Evolutionary conservation across 306 rosid species (phyloP), one percentile per base, ranked within the genome.

Genomic region (Crataegus laevigata): DNA sequence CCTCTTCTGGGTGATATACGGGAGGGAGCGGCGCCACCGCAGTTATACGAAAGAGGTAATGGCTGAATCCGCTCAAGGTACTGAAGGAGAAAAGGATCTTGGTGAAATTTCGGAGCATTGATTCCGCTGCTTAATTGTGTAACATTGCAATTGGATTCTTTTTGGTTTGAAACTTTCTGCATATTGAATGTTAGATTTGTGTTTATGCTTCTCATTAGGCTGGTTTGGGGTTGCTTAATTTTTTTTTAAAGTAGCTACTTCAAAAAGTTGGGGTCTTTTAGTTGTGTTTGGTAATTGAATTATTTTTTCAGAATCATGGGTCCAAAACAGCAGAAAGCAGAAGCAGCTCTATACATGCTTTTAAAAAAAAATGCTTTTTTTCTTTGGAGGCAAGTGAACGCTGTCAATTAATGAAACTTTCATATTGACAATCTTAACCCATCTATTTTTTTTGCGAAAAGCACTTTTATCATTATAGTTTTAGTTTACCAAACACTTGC

Each of bases 1-100:
- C 63, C 70, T 87, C 74, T 79, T 88, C 30, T 88, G 96, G 96
- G 64, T 87, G 18, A 68, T 85, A 36, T 85, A 77, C 67, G 88
- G 82, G 58, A 73, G 83, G 59, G 86, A 90, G 72, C 75, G 93
- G 18, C 80, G 15, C 5, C 65, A 66, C 58, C 96, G 79, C 14
- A 25, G 73, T 67, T 65, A 19, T 22, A 34, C 61, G 4, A 76
- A 42, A 67, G 72, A 25, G 26, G n/a, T 71, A 0, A 43, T 28
- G 59, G 47, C 72, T 12, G 76, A 62, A 45, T 74, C 84, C 22
- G 29, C 75, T 43, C 64, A 58, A 11, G 75, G 58, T 57, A 60
- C 66, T 32, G 87, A 78, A 59, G 66, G 57, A 21, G 77, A 60
- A 67, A 84, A 84, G 59, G 78, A 84, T 54, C 68, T 13, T 70